Evolutionary conservation across 176 grass and related monocot species (phyloP).

Genomic region (Bonia amplexicaulis): DNA sequence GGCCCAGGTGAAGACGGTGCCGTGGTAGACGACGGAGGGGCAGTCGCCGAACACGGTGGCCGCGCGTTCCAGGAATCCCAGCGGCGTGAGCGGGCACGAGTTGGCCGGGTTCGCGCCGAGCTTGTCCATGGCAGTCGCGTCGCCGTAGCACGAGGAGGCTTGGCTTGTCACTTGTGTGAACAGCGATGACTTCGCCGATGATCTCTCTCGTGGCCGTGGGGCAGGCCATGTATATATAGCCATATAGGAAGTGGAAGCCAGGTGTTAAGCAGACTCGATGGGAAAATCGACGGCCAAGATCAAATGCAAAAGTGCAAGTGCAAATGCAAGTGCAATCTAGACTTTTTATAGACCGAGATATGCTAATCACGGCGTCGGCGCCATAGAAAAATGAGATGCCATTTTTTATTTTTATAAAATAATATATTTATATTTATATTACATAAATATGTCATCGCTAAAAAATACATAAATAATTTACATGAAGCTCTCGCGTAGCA

Average conservation of each 20-base stretch:
- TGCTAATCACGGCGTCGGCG: neutral
- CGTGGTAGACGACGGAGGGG: conserved; percentile 67
- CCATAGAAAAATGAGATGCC: neutral
- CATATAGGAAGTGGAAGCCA: neutral
- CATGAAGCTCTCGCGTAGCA: too few species aligned
- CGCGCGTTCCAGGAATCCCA: conserved; percentile 64
- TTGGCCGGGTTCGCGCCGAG: conserved; percentile 54
- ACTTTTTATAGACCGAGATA: neutral
- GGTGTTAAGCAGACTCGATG: neutral
- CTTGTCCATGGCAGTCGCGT: conserved; percentile 32
- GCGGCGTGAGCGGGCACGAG: conserved; percentile 54
- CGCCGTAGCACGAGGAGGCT: neutral
- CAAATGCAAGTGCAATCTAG: neutral
- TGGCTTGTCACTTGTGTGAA: neutral
- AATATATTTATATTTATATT: too few species aligned
- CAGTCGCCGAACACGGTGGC: conserved; percentile 55
- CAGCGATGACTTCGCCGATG: neutral
- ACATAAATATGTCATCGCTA: too few species aligned
- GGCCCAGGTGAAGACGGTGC: conserved; percentile 65
- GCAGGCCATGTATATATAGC: too few species aligned
- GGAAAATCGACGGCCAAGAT: neutral
- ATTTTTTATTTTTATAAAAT: neutral
- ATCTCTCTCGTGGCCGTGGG: neutral
- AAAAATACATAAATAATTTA: too few species aligned
- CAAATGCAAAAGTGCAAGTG: too few species aligned